Percentiles rank a stretch among this genome's conserved stretches.
Conservation (phyloP, 345 rosid genomes). For the Combretum micranthum region DNA sequence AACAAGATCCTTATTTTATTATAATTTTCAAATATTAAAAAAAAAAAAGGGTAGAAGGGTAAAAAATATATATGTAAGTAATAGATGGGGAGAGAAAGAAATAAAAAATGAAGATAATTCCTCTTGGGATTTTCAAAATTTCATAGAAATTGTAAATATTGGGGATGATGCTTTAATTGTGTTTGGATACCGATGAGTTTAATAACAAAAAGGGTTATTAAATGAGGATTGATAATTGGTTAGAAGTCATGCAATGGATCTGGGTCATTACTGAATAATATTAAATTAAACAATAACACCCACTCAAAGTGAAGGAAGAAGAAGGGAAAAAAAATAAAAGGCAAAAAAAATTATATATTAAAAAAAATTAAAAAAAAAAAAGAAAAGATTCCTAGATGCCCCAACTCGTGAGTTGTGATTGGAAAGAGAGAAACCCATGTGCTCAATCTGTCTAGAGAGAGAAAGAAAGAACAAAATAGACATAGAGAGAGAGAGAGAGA, state of each 20-base stretch:
- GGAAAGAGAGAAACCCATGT: constrained; percentile 37
- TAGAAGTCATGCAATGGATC: constrained; percentile 54
- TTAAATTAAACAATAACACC: too few relatives aligned
- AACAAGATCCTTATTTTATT: too few relatives aligned
- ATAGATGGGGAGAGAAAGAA: too few relatives aligned
- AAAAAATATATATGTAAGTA: too few relatives aligned
- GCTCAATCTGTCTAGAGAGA: constrained; percentile 16
- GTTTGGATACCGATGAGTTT: background rate
- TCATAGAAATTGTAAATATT: background rate
- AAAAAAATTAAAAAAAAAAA: background rate
- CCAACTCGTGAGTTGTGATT: constrained; percentile 38
- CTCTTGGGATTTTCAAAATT: constrained; percentile 40
- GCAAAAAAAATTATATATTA: too few relatives aligned
- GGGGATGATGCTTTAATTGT: constrained; percentile 4
- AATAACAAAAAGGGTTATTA: background rate
- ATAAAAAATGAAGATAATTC: background rate
- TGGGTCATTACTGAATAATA: constrained; percentile 15
- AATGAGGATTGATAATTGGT: constrained; percentile 25
- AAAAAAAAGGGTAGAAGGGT: too few relatives aligned
- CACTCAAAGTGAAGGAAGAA: too few relatives aligned
- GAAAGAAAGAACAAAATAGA: constrained; percentile 10
- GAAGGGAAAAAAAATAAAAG: too few relatives aligned
- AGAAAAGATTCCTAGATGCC: constrained; percentile 20
- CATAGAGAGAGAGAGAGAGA: constrained; percentile 1
- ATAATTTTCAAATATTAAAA: too few relatives aligned